Evolutionary conservation across 805 yeast species (phyloP).

Genomic region (Schwanniomyces occidentalis): DNA sequence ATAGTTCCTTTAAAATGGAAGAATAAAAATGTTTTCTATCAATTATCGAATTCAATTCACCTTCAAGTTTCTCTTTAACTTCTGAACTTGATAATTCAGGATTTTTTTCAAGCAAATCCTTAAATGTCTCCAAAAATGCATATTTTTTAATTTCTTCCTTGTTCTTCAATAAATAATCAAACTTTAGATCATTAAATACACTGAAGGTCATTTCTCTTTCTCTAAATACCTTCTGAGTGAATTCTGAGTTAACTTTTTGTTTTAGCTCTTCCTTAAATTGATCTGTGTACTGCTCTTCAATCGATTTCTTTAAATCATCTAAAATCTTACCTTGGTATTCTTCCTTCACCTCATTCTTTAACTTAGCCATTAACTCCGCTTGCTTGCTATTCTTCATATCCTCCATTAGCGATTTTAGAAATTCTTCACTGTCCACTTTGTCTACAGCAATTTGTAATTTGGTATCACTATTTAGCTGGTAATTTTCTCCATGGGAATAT

Average conservation of each 20-base stretch:
- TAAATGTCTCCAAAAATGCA: constrained; percentile 14
- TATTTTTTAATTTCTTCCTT: constrained; percentile 8
- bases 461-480: too few species aligned
- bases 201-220: constrained; percentile 12
- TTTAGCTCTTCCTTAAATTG: constrained; percentile 8
- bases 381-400: not conserved
- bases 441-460: too few species aligned
- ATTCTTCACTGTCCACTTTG: not conserved
- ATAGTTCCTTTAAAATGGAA: constrained; percentile 9
- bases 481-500: too few species aligned
- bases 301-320: constrained; percentile 8
- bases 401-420: not conserved
- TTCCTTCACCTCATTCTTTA: constrained; percentile 4
- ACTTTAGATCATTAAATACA: constrained; percentile 13
- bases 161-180: constrained; percentile 11
- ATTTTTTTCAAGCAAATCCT: constrained; percentile 3
- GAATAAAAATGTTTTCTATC: constrained; percentile 8
- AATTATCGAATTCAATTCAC: constrained; percentile 1
- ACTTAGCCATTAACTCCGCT: constrained; percentile 3
- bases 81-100: constrained; percentile 2
- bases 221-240: constrained; percentile 13
- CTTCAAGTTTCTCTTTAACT: constrained; percentile 1
- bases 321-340: constrained; percentile 10
- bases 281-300: constrained; percentile 2
- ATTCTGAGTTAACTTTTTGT: constrained; percentile 4